Evolutionary conservation across 805 yeast species (phyloP).

Genomic region (Kazachstania africana): DNA sequence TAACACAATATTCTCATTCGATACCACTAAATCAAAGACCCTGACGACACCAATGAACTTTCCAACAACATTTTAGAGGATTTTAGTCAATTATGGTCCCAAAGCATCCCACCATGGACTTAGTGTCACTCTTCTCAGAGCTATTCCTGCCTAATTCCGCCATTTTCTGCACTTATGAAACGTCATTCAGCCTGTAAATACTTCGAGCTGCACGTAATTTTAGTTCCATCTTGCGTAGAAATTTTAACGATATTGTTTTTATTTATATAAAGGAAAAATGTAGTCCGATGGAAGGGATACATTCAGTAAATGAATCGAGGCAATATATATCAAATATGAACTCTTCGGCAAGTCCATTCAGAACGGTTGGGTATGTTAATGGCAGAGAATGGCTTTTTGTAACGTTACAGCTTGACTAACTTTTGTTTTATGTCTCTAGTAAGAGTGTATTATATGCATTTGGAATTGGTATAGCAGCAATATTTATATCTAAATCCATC

Average conservation of each 20-base stretch:
- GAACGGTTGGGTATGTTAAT: slow-evolving; percentile 21
- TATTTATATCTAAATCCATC: slow-evolving; percentile 17
- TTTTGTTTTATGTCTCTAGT: too few relatives aligned
- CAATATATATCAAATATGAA: too few relatives aligned
- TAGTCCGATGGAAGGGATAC: too few relatives aligned
- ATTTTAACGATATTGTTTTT: too few relatives aligned
- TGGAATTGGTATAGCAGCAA: slow-evolving; percentile 19
- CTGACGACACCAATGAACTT: slow-evolving; percentile 35
- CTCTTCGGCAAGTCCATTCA: too few relatives aligned
- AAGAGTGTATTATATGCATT: slow-evolving; percentile 18
- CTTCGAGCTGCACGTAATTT: too few relatives aligned
- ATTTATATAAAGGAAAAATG: too few relatives aligned
- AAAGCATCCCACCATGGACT: slow-evolving; percentile 72
- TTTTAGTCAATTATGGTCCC: slow-evolving; percentile 48
- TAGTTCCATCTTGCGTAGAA: too few relatives aligned
- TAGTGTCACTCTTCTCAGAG: slow-evolving; percentile 68
- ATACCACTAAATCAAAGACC: slow-evolving; percentile 77
- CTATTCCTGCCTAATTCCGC: slow-evolving; percentile 83
- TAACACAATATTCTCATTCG: slow-evolving; percentile 70
- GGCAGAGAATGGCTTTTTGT: too few relatives aligned
- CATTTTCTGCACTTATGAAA: slow-evolving; percentile 72
- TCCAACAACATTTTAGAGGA: slow-evolving; percentile 34
- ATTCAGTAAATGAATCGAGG: too few relatives aligned
- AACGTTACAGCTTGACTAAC: slow-evolving; percentile 1
- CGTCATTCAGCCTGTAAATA: slow-evolving; percentile 18